Percentiles rank a stretch among this genome's conserved stretches.
Conservation (phyloP, 768 basidiomycete genomes). For the Exidia glandulosa region DNA sequence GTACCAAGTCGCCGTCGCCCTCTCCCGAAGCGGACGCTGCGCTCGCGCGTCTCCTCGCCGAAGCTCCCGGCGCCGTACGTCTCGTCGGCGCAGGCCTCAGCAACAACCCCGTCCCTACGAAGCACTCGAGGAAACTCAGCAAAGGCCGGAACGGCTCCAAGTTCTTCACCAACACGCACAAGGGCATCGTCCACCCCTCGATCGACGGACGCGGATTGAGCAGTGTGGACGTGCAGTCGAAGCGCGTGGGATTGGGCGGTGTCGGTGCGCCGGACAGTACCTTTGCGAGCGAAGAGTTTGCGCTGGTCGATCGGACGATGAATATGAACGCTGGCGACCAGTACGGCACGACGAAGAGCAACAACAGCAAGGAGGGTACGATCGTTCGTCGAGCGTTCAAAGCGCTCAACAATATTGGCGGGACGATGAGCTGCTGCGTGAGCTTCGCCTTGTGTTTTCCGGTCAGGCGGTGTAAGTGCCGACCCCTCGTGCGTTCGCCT, state of each 20-base stretch:
- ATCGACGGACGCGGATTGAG: constrained; percentile 20
- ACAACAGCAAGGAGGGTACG: constrained; percentile 22
- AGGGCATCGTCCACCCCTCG: constrained; percentile 13
- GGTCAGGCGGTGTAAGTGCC: constrained; percentile 6
- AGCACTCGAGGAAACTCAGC: background rate
- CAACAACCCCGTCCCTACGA: background rate
- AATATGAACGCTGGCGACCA: constrained; percentile 55
- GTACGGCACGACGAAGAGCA: constrained; percentile 41
- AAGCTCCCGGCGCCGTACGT: background rate
- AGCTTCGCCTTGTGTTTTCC: constrained; percentile 4
- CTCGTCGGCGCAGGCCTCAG: background rate
- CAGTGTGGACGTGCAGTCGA: constrained; percentile 1
- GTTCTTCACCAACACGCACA: background rate
- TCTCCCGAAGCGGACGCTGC: background rate
- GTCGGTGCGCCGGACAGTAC: constrained; percentile 24
- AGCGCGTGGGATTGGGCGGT: background rate
- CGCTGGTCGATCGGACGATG: constrained; percentile 10
- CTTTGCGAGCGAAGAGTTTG: constrained; percentile 30
- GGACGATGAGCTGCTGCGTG: constrained; percentile 2
- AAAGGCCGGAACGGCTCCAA: background rate
- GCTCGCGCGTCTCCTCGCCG: background rate
- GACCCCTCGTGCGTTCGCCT: constrained; percentile 6
- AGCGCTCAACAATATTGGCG: constrained; percentile 49
- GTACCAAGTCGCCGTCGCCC: background rate
- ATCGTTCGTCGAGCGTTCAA: constrained; percentile 63